These are phyloP conservation scores for Pichia cactophila DNA, from an alignment of 1,139 yeast species.

Conservation along the genomic window DNA sequence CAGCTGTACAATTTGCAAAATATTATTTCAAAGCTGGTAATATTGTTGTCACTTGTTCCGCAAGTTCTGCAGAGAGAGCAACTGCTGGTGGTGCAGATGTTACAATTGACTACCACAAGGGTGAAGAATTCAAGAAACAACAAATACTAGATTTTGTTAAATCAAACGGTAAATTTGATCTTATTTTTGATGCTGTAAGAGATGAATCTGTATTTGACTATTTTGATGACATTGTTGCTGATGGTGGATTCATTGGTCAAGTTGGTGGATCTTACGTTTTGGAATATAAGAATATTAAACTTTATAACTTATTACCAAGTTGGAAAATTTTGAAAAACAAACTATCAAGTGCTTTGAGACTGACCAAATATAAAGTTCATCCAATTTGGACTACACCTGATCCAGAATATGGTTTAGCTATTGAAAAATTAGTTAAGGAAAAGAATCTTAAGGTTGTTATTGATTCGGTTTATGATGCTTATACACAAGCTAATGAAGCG, in stretches of 20 bases:
- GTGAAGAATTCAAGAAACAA: slow-evolving; percentile 27
- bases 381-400: slow-evolving; percentile 8
- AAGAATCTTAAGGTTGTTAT: slow-evolving; percentile 39
- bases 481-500: slow-evolving; percentile 42
- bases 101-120: slow-evolving; percentile 22
- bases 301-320: slow-evolving; percentile 11
- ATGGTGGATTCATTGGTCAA: slow-evolving; percentile 28
- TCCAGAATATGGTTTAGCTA: slow-evolving; percentile 14
- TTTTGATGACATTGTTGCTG: slow-evolving; percentile 15
- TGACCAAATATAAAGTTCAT: slow-evolving; percentile 18
- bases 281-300: slow-evolving; percentile 15
- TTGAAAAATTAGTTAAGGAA: slow-evolving; percentile 33
- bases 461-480: slow-evolving; percentile 47
- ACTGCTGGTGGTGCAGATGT: slow-evolving; percentile 17
- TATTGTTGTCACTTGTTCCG: slow-evolving; percentile 39
- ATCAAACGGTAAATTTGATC: slow-evolving; percentile 37
- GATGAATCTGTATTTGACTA: slow-evolving; percentile 16
- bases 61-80: slow-evolving; percentile 16
- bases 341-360: slow-evolving; percentile 14
- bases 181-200: slow-evolving; percentile 24
- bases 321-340: not conserved
- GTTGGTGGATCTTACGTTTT: slow-evolving; percentile 30
- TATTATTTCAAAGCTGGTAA: slow-evolving; percentile 35
- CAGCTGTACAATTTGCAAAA: slow-evolving; percentile 51
- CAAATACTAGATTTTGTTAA: slow-evolving; percentile 30